phyloP scores from a whole-genome alignment of 495 filamentous ascomycete genomes.

The Chaetomium cochliodes region DNA sequence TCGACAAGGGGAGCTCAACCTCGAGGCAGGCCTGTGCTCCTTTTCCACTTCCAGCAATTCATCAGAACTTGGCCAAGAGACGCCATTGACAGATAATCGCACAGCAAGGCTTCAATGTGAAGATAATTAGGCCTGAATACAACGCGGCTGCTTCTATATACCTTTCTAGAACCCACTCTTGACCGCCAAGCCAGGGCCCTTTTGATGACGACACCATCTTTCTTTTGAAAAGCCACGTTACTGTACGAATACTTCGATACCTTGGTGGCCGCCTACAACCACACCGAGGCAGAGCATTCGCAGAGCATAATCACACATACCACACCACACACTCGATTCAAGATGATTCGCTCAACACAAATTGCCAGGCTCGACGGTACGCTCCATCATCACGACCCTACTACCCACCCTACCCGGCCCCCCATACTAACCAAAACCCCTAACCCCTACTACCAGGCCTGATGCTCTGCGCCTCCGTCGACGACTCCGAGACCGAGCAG shows the following conservation, averaged over 20 bases:
- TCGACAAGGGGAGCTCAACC: conserved; percentile 1
- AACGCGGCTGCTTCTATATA: not conserved
- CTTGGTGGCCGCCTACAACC: not conserved
- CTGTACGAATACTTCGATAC: not conserved
- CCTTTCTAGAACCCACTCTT: not conserved
- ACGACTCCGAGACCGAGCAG: conserved; percentile 63
- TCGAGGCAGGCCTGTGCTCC: not conserved
- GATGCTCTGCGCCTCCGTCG: conserved; percentile 90
- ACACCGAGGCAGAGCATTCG: too few relatives aligned
- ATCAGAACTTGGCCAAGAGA: not conserved
- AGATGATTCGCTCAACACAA: conserved; percentile 93
- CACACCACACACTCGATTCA: conserved; percentile 20
- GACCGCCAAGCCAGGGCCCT: not conserved
- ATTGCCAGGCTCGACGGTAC: conserved; percentile 91
- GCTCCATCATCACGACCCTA: conserved; percentile 20
- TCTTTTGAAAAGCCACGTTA: conserved; percentile 17
- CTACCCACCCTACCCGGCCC: not conserved
- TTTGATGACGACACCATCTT: conserved; percentile 11
- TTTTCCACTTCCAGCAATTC: not conserved
- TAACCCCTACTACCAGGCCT: conserved; percentile 68
- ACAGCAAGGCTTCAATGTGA: not conserved
- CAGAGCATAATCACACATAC: not conserved
- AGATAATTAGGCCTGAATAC: not conserved
- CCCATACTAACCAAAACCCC: conserved; percentile 24
- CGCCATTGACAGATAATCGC: not conserved